Base-by-base conservation (phyloP, 768 basidiomycete genomes). In the Tulasnella sp. region DNA sequence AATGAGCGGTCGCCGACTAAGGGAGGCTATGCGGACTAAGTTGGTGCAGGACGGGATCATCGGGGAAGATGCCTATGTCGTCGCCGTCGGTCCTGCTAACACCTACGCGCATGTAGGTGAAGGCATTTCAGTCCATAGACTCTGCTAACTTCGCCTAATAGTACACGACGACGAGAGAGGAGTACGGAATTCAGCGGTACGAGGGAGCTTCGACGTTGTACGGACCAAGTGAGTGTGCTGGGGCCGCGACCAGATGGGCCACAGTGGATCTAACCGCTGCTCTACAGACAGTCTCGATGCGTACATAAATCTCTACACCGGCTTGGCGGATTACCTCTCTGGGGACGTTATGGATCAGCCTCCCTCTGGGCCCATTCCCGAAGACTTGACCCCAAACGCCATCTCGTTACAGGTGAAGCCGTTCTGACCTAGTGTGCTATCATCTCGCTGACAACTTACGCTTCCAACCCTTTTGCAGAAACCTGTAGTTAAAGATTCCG, bases 171-270 rank as follows among this genome's bases (percentile, higher is more conserved):
- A 91, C 90, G 35, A 83, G 81, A 11, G 90, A 92, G 78, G 90
- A 91, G 78, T 92, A 90, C 77, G 79, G 83, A 29, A 80, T 90
- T 16, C 91, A 92, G 79, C 84, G 91, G 66, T 91, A 91, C 75
- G 91, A 92, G 80, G 91, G 90, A 66, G 90, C 89, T 0, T 91
- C 90, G 59, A 92, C 89, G 9, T 83, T 92, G 62, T 92, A 87
- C 79, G 91, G 91, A 42, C 86, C 83, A 72, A 85, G 91, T 91
- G 75, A 78, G 88, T 82, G 4, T 40, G 7, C 32, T 11, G 22
- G 11, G 1, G n/a, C 9, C 35, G 40, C 9, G 2, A 16, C 17
- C 7, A 12, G 19, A 3, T 44, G 1, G 40, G 5, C 3, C 47
- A n/a, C n/a, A 36, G 41, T 29, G 17, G n/a, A 19, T 40, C n/a